A percentile compares a stretch with the other conserved stretches of the same genome.
These are phyloP conservation scores for Panicum hallii DNA, from an alignment of 202 grass and related monocot species.

Conservation along the genomic window DNA sequence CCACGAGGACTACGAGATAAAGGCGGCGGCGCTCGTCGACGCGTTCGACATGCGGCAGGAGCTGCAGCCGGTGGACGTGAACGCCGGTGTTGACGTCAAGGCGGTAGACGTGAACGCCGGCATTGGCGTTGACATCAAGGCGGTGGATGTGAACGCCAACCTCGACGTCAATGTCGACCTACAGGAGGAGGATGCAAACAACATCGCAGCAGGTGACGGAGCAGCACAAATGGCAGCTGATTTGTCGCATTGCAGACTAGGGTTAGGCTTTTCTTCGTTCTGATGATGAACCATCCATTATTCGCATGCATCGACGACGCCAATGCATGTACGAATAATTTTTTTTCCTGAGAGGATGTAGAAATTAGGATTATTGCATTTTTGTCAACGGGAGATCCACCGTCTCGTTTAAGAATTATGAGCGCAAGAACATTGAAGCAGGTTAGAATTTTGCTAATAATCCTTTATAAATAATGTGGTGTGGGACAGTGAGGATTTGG, in stretches of 20 bases:
- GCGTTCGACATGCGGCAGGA: slow-evolving; percentile 38
- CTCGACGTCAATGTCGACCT: slow-evolving; percentile 35
- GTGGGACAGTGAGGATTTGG: not conserved
- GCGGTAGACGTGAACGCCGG: not conserved
- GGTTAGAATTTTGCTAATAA: not conserved
- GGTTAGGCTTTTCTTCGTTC: slow-evolving; percentile 48
- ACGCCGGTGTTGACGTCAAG: not conserved
- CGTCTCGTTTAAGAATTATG: not conserved
- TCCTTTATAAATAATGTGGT: not conserved
- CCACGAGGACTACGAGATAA: slow-evolving; percentile 39
- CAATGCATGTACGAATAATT: not conserved
- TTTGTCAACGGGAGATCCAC: not conserved
- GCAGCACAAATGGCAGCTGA: slow-evolving; percentile 34
- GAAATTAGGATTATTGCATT: not conserved
- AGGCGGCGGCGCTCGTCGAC: slow-evolving; percentile 31
- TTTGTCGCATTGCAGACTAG: slow-evolving; percentile 59
- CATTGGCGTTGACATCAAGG: slow-evolving; percentile 33
- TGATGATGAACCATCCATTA: not conserved
- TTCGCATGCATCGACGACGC: not conserved
- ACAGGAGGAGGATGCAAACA: slow-evolving; percentile 11
- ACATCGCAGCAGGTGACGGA: not conserved
- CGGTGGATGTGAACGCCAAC: slow-evolving; percentile 26
- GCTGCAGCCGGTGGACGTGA: slow-evolving; percentile 7
- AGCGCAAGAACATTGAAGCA: not conserved
- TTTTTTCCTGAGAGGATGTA: not conserved